phyloP scores from a whole-genome alignment of 192 early-diverging fungal genomes.

The Entomortierella lignicola region DNA sequence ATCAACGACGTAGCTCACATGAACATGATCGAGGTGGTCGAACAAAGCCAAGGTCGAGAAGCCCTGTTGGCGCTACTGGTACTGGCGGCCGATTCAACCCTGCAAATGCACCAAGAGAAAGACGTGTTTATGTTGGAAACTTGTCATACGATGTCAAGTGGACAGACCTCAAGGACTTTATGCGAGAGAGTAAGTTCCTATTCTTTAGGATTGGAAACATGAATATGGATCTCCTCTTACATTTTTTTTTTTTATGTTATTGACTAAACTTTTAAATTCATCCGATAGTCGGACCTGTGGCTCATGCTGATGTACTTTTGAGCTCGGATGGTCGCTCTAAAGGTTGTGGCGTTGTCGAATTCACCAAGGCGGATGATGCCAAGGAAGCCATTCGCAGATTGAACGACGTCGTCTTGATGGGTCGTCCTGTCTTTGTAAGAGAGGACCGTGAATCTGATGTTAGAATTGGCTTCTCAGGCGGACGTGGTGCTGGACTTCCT shows the following conservation, averaged over 20 bases:
- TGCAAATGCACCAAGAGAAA: slow-evolving; percentile 53
- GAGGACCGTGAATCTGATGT: slow-evolving; percentile 80
- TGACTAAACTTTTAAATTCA: no score
- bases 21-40: slow-evolving; percentile 12
- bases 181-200: slow-evolving; percentile 76
- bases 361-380: slow-evolving; percentile 78
- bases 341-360: slow-evolving; percentile 85
- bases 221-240: no score
- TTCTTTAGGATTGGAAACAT: no score
- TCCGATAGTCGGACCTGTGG: slow-evolving; percentile 84
- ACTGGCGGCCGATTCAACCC: neutral
- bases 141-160: slow-evolving; percentile 79
- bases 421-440: slow-evolving; percentile 79
- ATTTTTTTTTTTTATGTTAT: neutral
- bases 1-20: slow-evolving; percentile 14
- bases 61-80: slow-evolving; percentile 12
- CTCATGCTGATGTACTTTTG: slow-evolving; percentile 80
- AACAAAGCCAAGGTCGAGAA: slow-evolving; percentile 33
- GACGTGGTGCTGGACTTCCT: neutral
- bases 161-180: slow-evolving; percentile 85
- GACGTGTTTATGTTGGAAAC: slow-evolving; percentile 87
- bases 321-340: slow-evolving; percentile 72
- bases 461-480: slow-evolving; percentile 49
- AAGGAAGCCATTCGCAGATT: slow-evolving; percentile 76
- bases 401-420: slow-evolving; percentile 75